Conservation (phyloP, 306 rosid genomes). For the Lotus japonicus region DNA sequence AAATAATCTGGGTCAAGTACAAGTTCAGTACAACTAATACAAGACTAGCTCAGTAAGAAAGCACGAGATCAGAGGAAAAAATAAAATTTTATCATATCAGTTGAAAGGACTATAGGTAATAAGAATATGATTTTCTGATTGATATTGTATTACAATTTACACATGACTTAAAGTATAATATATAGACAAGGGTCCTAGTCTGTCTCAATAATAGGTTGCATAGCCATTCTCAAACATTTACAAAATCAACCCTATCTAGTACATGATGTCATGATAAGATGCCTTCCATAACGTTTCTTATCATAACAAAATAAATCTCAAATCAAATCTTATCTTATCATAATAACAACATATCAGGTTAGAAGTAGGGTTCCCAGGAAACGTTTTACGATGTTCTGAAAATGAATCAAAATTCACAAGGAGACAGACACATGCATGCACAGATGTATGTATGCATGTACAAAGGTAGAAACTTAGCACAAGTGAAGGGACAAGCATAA, state of each 20-base stretch:
- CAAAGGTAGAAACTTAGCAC: neutral
- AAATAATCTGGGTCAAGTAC: neutral
- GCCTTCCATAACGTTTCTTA: too few species aligned
- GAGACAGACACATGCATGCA: neutral
- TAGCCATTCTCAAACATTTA: too few species aligned
- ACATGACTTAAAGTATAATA: too few species aligned
- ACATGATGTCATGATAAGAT: too few species aligned
- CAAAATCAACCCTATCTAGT: too few species aligned
- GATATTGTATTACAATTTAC: too few species aligned
- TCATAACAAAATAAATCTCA: too few species aligned
- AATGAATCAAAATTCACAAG: neutral
- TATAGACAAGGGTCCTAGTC: too few species aligned
- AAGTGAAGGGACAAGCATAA: constrained; percentile 5
- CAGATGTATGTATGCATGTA: neutral
- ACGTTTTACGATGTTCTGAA: neutral
- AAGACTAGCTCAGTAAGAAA: neutral
- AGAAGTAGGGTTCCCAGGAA: neutral
- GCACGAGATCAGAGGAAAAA: neutral
- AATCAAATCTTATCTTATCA: too few species aligned
- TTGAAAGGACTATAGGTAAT: too few species aligned
- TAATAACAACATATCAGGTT: neutral
- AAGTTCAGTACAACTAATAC: neutral
- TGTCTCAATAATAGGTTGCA: too few species aligned
- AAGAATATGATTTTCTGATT: too few species aligned
- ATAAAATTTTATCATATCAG: neutral